Evolutionary conservation across 306 rosid genomes (phyloP).

Genomic region (Cucumis melo): DNA sequence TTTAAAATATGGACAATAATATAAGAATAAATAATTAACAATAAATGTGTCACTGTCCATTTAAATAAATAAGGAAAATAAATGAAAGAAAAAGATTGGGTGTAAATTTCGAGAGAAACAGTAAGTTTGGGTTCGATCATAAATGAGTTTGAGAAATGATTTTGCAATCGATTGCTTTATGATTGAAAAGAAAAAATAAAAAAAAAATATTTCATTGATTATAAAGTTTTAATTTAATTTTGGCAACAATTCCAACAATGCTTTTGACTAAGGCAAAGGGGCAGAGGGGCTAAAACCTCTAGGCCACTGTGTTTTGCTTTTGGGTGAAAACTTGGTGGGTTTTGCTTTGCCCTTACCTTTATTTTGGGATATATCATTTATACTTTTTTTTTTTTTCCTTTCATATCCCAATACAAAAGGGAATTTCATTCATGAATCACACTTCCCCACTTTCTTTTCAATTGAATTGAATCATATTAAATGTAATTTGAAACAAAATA

Average conservation of each 20-base stretch:
- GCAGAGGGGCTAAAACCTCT: constrained; percentile 3
- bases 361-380: background rate
- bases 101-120: constrained; percentile 23
- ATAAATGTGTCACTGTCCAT: background rate
- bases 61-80: background rate
- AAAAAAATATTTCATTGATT: too few relatives aligned
- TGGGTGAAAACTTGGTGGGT: constrained; percentile 7
- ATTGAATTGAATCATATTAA: background rate
- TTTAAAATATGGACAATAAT: background rate
- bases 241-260: constrained; percentile 5
- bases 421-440: background rate
- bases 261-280: constrained; percentile 1
- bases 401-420: constrained; percentile 1
- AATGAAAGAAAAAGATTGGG: background rate
- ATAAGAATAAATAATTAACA: background rate
- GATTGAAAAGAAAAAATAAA: constrained; percentile 29
- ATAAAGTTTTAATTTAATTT: too few relatives aligned
- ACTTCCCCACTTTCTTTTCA: too few relatives aligned
- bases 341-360: constrained; percentile 6
- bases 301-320: constrained; percentile 8
- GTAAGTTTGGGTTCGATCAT: background rate
- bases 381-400: background rate
- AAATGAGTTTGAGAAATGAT: constrained; percentile 38
- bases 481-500: background rate
- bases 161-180: constrained; percentile 62